These are phyloP conservation scores for Quercus engelmannii DNA, from an alignment of 306 rosid species.

Conservation along the genomic window DNA sequence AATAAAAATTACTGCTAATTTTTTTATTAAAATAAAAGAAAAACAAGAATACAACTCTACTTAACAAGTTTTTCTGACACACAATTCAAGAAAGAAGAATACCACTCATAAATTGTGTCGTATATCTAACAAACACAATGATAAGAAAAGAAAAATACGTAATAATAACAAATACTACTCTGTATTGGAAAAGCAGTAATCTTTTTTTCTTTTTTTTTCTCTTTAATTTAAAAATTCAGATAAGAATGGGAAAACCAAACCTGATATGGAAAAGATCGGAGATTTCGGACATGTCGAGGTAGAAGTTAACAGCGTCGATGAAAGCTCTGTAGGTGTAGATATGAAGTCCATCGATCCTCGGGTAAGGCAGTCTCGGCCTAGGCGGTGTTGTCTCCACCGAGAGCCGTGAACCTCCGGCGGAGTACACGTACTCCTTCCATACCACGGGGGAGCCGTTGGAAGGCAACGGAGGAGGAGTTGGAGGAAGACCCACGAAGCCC, in stretches of 20 bases:
- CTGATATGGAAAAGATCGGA: constrained; percentile 59
- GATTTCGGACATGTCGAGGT: constrained; percentile 40
- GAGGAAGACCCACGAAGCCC: constrained; percentile 43
- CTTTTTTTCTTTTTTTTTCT: too few relatives aligned
- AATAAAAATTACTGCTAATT: too few relatives aligned
- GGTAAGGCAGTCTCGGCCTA: constrained; percentile 41
- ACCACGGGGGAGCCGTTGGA: not conserved
- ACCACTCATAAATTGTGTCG: too few relatives aligned
- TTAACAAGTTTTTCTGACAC: too few relatives aligned
- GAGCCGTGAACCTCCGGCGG: constrained; percentile 21
- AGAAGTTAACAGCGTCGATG: constrained; percentile 44
- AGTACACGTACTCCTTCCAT: constrained; percentile 44
- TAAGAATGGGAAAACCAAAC: not conserved
- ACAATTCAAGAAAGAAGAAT: too few relatives aligned
- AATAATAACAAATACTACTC: too few relatives aligned
- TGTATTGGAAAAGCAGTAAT: too few relatives aligned
- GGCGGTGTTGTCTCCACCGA: constrained; percentile 18
- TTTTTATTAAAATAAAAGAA: too few relatives aligned
- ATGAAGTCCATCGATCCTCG: constrained; percentile 55
- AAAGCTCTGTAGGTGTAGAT: constrained; percentile 47
- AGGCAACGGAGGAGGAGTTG: not conserved
- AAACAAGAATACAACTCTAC: too few relatives aligned
- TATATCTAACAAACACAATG: too few relatives aligned
- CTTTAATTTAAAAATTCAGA: too few relatives aligned
- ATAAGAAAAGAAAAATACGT: too few relatives aligned